Evolutionary conservation across 1,284 basidiomycete species (phyloP).

Genomic region (Nidula niveotomentosa): DNA sequence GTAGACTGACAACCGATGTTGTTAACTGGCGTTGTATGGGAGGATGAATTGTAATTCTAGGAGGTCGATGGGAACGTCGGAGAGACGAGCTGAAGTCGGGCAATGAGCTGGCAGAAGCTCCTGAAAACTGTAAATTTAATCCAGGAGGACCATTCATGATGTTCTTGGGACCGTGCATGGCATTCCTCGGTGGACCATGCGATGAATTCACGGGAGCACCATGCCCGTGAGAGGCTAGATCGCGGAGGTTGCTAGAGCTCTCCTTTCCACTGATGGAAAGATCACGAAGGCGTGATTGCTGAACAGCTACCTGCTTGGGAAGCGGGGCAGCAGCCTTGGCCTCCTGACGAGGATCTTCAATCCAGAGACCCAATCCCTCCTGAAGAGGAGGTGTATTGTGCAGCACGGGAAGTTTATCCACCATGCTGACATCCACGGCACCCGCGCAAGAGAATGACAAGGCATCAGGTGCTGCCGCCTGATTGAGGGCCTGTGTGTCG

Average conservation of each 20-base stretch:
- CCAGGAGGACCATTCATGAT: constrained; percentile 11
- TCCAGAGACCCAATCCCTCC: neutral
- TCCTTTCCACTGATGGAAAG: neutral
- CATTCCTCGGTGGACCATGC: constrained; percentile 4
- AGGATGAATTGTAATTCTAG: constrained; percentile 19
- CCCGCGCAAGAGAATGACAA: neutral
- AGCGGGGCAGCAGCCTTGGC: neutral
- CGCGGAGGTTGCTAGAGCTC: neutral
- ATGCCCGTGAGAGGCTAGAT: constrained; percentile 3
- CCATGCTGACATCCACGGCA: neutral
- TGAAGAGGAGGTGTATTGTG: neutral
- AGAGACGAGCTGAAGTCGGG: constrained; percentile 9
- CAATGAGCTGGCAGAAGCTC: neutral
- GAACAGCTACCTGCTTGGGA: no score
- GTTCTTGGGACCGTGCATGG: neutral
- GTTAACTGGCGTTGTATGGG: neutral
- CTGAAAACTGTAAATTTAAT: neutral
- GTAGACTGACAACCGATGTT: constrained; percentile 1
- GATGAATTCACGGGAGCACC: constrained; percentile 5
- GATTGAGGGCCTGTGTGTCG: neutral
- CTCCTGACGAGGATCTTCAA: neutral
- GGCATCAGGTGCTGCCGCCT: no score
- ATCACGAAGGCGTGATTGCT: neutral
- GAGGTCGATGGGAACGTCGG: constrained; percentile 24
- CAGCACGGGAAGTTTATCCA: no score